Evolutionary conservation across 306 rosid species (phyloP), one percentile per base, ranked within the genome.

Genomic region (Pachyrhizus erosus): DNA sequence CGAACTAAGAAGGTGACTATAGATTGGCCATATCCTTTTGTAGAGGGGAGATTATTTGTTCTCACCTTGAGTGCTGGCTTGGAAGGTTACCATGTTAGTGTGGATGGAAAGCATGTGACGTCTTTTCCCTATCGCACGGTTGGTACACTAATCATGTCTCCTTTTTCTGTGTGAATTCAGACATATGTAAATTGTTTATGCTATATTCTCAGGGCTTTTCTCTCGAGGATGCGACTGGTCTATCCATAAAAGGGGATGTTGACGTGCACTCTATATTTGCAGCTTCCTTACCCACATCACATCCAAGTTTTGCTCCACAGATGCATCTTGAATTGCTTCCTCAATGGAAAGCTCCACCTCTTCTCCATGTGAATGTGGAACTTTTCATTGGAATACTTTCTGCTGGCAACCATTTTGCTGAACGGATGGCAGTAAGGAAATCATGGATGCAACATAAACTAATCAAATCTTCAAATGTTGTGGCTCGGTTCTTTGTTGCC

Each of bases 371-470:
- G 60, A 79, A 40, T 57, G 88, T 84, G 64, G 92, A 86, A 80
- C 89, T 92, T 83, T 92, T 92, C 80, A 81, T 92, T 81, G 97
- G 94, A 78, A 89, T 92, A 39, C 90, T 92, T 40, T 92, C 97
- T 20, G 97, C 97, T 39, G 97, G 97, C 43, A 90, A 87, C 84
- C 97, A 92, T 90, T 92, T 92, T 87, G 91, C 90, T 2, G 92
- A 92, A 81, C 66, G 92, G 68, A 92, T 92, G 97, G 97, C 97
- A 40, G 91, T 89, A 40, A 87, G 97, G 88, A 92, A 92, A 82
- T 88, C 97, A 12, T 92, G 97, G 97, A 89, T 92, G 97, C 97
- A 92, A 80, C 92, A 92, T 54, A 86, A 82, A 55, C 76, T 89
- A 24, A 84, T 92, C 76, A 92, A 67, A 86, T 90, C 90, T 72